These are phyloP conservation scores for Exophiala oligosperma DNA, from an alignment of 2,329 filamentous ascomycete genomes.

Conservation along the genomic window DNA sequence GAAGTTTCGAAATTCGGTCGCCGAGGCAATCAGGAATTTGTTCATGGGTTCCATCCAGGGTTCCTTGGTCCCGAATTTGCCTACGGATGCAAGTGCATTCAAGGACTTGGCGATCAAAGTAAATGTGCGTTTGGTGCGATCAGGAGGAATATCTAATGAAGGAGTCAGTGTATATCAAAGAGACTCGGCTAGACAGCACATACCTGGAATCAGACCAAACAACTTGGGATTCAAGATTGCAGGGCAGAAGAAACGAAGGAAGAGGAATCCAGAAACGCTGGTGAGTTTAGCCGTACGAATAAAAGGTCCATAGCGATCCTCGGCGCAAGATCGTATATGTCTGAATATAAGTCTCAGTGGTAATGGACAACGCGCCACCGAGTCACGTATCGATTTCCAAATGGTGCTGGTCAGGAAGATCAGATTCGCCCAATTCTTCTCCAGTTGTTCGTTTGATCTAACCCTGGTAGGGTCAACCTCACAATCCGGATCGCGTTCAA, in stretches of 20 bases:
- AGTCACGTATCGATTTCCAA: conserved; percentile 79
- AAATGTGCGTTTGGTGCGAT: conserved; percentile 79
- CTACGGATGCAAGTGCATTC: conserved; percentile 87
- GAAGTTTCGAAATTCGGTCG: conserved; percentile 79
- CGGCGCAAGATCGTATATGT: conserved; percentile 87
- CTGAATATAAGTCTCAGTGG: conserved; percentile 85
- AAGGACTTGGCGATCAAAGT: conserved; percentile 91
- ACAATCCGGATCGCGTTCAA: conserved; percentile 85
- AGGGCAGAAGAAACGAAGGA: conserved; percentile 91
- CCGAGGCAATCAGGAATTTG: conserved; percentile 72
- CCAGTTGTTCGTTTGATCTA: conserved; percentile 65
- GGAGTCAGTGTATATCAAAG: conserved; percentile 25
- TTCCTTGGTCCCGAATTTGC: conserved; percentile 89
- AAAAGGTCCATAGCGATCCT: conserved; percentile 92
- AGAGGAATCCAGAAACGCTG: conserved; percentile 91
- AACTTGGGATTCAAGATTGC: conserved; percentile 95
- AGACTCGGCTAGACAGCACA: conserved; percentile 20
- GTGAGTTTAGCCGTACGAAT: conserved; percentile 87
- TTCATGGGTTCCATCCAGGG: conserved; percentile 99
- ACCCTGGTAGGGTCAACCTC: conserved; percentile 91
- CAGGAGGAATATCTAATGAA: conserved; percentile 71
- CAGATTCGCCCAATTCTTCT: conserved; percentile 79
- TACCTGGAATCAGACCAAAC: conserved; percentile 78
- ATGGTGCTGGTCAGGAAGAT: conserved; percentile 76
- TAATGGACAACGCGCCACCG: conserved; percentile 72